Conservation (phyloP, 2,329 filamentous ascomycete species). For the Aurifilum marmelostoma region DNA sequence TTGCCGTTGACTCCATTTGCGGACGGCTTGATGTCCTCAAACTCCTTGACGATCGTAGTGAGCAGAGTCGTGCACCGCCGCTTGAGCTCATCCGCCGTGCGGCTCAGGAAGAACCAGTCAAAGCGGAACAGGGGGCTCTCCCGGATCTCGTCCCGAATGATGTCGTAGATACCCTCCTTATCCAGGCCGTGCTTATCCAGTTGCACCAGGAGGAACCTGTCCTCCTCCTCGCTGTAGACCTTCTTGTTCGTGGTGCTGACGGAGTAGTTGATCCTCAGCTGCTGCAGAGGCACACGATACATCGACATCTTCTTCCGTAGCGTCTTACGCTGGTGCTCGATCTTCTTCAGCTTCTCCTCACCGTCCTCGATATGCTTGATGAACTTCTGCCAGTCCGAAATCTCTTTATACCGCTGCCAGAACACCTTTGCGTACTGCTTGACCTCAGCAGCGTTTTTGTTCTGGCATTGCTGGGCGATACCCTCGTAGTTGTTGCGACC, state of each 20-base stretch:
- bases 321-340: constrained; percentile 90
- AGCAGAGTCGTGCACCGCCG: constrained; percentile 92
- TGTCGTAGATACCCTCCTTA: constrained; percentile 85
- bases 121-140: constrained; percentile 95
- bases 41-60: constrained; percentile 92
- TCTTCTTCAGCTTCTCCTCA: constrained; percentile 85
- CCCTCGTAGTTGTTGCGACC: constrained; percentile 83
- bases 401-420: constrained; percentile 92
- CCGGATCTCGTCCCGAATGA: constrained; percentile 95
- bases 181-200: constrained; percentile 92
- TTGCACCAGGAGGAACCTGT: constrained; percentile 91
- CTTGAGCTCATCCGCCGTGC: constrained; percentile 89
- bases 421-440: constrained; percentile 93
- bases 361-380: constrained; percentile 89
- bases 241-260: constrained; percentile 99
- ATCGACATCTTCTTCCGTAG: constrained; percentile 93
- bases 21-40: constrained; percentile 67
- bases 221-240: constrained; percentile 98
- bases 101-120: constrained; percentile 98
- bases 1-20: constrained; percentile 69
- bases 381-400: constrained; percentile 86
- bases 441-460: constrained; percentile 83
- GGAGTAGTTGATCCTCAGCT: constrained; percentile 98
- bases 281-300: constrained; percentile 96
- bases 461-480: constrained; percentile 89